Evolutionary conservation across 768 basidiomycete species (phyloP).

Genomic region (Russula lepida): DNA sequence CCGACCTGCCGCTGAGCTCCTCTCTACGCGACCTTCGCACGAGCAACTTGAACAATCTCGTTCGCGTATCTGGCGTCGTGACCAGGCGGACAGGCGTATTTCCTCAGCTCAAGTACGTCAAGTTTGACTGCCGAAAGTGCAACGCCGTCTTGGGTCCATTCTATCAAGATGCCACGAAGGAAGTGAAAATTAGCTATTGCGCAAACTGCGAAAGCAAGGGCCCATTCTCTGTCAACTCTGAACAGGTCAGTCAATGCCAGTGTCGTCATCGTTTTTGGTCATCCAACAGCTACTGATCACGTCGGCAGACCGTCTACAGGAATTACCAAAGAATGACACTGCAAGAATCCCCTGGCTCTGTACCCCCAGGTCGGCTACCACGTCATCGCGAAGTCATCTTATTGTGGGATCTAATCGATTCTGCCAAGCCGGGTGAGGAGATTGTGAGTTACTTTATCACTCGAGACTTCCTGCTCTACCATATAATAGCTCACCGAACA

Average conservation of each 20-base stretch:
- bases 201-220: slow-evolving; percentile 91
- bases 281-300: not conserved
- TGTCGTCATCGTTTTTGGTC: not conserved
- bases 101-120: slow-evolving; percentile 99
- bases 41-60: slow-evolving; percentile 87
- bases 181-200: slow-evolving; percentile 91
- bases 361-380: slow-evolving; percentile 94
- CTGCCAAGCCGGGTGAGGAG: slow-evolving; percentile 97
- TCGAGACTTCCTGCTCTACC: not conserved
- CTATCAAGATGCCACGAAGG: slow-evolving; percentile 93
- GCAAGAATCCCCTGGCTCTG: slow-evolving; percentile 95
- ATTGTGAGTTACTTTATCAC: slow-evolving; percentile 46
- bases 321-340: slow-evolving; percentile 99
- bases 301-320: slow-evolving; percentile 79
- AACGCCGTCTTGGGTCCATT: slow-evolving; percentile 92
- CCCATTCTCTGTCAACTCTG: slow-evolving; percentile 93
- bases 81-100: slow-evolving; percentile 94
- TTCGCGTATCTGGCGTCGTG: slow-evolving; percentile 92
- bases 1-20: slow-evolving; percentile 82
- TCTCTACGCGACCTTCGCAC: slow-evolving; percentile 93
- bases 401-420: slow-evolving; percentile 97
- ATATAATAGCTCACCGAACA: slow-evolving; percentile 10
- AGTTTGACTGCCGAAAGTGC: slow-evolving; percentile 96
- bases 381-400: slow-evolving; percentile 95
- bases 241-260: slow-evolving; percentile 54